Conservation (phyloP, 129 eudicot genomes). For the Escallonia herrerae region DNA sequence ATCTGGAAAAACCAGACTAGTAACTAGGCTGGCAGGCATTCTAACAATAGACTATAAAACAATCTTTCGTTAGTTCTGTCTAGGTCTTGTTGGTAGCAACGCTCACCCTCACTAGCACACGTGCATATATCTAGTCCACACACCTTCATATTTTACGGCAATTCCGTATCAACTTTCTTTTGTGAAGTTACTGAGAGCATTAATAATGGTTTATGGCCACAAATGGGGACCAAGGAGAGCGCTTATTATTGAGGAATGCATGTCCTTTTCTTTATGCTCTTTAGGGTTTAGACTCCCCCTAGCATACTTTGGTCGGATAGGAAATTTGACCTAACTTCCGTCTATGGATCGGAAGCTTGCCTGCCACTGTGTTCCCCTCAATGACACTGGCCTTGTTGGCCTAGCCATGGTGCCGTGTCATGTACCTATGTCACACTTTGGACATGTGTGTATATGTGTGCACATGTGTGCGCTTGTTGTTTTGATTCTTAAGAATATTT, state of each 20-base stretch:
- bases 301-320: neutral
- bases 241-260: conserved; percentile 21
- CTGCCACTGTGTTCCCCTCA: conserved; percentile 19
- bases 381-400: conserved; percentile 2
- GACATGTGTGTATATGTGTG: neutral
- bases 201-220: conserved; percentile 17
- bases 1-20: conserved; percentile 9
- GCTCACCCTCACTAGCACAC: conserved; percentile 44
- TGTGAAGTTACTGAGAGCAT: conserved; percentile 39
- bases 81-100: conserved; percentile 62
- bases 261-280: conserved; percentile 29
- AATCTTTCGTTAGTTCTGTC: conserved; percentile 25
- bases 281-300: conserved; percentile 19
- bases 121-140: conserved; percentile 36
- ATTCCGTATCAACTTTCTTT: conserved; percentile 15
- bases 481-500: too few relatives aligned
- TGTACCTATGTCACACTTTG: neutral
- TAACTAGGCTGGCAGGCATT: conserved; percentile 30
- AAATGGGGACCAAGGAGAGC: conserved; percentile 31
- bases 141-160: conserved; percentile 14
- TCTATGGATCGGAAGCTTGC: conserved; percentile 18
- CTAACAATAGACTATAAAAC: conserved; percentile 27
- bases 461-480: too few relatives aligned
- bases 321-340: conserved; percentile 28
- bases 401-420: conserved; percentile 1